phyloP scores from a whole-genome alignment of 2,329 filamentous ascomycete species.

The Hypoxylon sp. region DNA sequence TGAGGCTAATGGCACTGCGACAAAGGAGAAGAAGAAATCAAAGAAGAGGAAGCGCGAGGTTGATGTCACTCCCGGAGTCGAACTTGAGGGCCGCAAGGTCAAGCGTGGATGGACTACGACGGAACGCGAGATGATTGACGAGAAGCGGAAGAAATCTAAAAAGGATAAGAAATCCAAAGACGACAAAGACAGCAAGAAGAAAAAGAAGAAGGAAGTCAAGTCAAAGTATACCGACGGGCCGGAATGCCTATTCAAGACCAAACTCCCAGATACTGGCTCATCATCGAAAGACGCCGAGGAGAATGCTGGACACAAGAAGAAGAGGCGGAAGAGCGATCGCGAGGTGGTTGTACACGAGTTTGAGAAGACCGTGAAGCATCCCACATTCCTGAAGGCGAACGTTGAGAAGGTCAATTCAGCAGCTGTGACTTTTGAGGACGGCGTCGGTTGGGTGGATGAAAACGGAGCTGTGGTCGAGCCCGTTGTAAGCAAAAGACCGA shows the following conservation, averaged over 20 bases:
- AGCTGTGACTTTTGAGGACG: conserved; percentile 80
- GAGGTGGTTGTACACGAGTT: conserved; percentile 90
- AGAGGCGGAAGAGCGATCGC: conserved; percentile 70
- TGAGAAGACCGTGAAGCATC: conserved; percentile 84
- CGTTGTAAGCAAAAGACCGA: conserved; percentile 58
- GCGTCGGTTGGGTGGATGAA: conserved; percentile 89
- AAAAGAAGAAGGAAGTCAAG: conserved; percentile 70
- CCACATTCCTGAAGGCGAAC: conserved; percentile 80
- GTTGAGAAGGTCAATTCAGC: conserved; percentile 60
- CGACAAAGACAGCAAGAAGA: conserved; percentile 67
- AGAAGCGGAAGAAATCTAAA: conserved; percentile 62
- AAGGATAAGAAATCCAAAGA: conserved; percentile 58
- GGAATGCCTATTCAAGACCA: conserved; percentile 89
- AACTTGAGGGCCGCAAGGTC: conserved; percentile 82
- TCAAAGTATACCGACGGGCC: conserved; percentile 80
- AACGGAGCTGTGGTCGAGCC: conserved; percentile 81
- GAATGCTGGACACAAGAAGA: conserved; percentile 66
- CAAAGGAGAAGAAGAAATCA: conserved; percentile 59
- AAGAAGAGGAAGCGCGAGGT: conserved; percentile 68
- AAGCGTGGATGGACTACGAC: conserved; percentile 92
- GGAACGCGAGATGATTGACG: conserved; percentile 63
- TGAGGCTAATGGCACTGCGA: conserved; percentile 53
- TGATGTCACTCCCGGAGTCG: conserved; percentile 74
- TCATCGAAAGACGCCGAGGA: conserved; percentile 60
- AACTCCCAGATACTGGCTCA: conserved; percentile 69